phyloP scores from a whole-genome alignment of 2,329 filamentous ascomycete genomes.

The Shiraia sp. region DNA sequence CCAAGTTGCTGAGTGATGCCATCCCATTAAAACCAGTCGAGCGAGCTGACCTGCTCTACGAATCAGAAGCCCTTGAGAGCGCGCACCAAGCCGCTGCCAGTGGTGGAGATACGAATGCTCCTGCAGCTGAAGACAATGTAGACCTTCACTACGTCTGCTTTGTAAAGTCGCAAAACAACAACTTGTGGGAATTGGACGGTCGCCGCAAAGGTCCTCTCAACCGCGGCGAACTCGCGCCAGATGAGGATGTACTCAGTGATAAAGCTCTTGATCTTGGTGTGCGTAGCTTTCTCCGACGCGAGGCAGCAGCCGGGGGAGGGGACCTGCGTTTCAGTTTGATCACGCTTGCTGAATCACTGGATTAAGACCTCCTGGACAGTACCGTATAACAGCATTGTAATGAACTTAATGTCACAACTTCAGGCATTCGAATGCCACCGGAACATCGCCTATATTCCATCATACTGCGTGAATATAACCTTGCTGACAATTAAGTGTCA shows the following conservation, averaged over 20 bases:
- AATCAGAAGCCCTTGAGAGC: constrained; percentile 71
- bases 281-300: constrained; percentile 61
- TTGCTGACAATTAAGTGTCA: too few relatives aligned
- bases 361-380: constrained; percentile 28
- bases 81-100: constrained; percentile 80
- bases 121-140: constrained; percentile 76
- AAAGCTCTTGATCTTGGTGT: constrained; percentile 74
- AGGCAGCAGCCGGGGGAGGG: constrained; percentile 58
- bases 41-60: constrained; percentile 76
- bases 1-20: constrained; percentile 69
- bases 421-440: too few relatives aligned
- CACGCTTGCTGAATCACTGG: constrained; percentile 62
- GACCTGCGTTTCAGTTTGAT: constrained; percentile 68
- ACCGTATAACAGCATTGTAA: background rate
- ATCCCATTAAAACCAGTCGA: constrained; percentile 67
- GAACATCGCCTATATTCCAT: too few relatives aligned
- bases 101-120: constrained; percentile 77
- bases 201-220: constrained; percentile 72
- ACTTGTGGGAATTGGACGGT: constrained; percentile 82
- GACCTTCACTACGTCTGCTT: constrained; percentile 97
- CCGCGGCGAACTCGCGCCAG: constrained; percentile 51
- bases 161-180: constrained; percentile 71
- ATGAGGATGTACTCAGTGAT: constrained; percentile 63
- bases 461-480: too few relatives aligned
- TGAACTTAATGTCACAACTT: too few relatives aligned